Conservation (phyloP, 2,329 filamentous ascomycete genomes). For the Scopulariopsis brevicaulis region DNA sequence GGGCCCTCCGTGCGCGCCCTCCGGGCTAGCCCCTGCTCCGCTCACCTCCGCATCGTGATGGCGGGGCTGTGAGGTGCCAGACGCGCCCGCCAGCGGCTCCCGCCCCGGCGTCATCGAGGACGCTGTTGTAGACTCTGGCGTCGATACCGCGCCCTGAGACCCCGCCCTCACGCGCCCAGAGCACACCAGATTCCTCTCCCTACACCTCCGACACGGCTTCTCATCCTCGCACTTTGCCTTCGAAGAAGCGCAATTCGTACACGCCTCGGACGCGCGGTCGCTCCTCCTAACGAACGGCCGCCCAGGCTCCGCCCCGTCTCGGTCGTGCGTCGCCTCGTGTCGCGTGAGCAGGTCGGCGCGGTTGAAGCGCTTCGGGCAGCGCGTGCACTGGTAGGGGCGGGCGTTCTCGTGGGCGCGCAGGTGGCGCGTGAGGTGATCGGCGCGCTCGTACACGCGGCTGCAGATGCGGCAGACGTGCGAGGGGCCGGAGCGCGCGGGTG, state of each 20-base stretch:
- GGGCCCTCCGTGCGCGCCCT: not conserved
- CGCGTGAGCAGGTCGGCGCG: slow-evolving; percentile 41
- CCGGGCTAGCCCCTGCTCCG: not conserved
- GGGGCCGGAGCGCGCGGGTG: not conserved
- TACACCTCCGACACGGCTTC: slow-evolving; percentile 41
- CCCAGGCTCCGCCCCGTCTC: slow-evolving; percentile 25
- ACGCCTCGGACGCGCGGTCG: slow-evolving; percentile 40
- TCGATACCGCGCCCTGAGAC: not conserved
- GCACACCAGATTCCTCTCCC: slow-evolving; percentile 33
- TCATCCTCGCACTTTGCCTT: slow-evolving; percentile 43
- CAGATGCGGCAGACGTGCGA: slow-evolving; percentile 38
- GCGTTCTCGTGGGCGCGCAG: slow-evolving; percentile 38
- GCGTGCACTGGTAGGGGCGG: slow-evolving; percentile 34
- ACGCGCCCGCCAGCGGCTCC: not conserved
- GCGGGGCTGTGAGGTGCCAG: not conserved
- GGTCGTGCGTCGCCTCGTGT: slow-evolving; percentile 36
- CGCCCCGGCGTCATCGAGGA: not conserved
- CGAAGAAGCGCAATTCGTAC: slow-evolving; percentile 36
- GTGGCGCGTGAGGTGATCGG: slow-evolving; percentile 41
- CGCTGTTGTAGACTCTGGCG: not conserved
- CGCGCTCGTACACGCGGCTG: slow-evolving; percentile 37
- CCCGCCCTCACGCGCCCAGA: slow-evolving; percentile 11
- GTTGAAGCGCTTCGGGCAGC: slow-evolving; percentile 42
- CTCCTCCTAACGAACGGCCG: slow-evolving; percentile 25
- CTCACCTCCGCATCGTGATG: not conserved